Base-by-base conservation (phyloP, 75 land plant species). In the Cunninghamia lanceolata region DNA sequence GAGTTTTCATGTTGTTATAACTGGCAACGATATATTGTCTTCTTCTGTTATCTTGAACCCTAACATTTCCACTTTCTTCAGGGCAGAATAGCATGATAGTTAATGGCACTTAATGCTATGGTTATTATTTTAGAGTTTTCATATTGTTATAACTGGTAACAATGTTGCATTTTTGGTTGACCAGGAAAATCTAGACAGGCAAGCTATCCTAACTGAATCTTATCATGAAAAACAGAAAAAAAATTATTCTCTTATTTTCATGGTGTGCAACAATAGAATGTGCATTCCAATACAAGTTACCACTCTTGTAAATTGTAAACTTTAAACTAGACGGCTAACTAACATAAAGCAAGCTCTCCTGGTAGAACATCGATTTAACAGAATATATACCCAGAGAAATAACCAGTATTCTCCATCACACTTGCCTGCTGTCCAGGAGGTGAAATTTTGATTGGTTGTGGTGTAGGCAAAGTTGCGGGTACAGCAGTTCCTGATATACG, bases 391-490 rank as follows among this genome's bases (percentile, higher is more conserved):
- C 36, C 34, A 32, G 15, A 73, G 9, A 53, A 83, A 47, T 28
- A 47, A 39, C 28, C 35, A 83, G 32, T 11, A 52, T 5, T 28
- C n/a, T 28, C 59, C 68, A 63, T 63, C n/a, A 63, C 28, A 50
- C 63, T 35, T 83, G 84, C 84, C 84, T 54, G 84, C 42, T 83
- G 84, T 83, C 84, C 84, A 45, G 84, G 84, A 83, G 39, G 84
- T 1, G 84, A 52, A 14, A 83, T 83, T 83, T 83, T 83, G 25
- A 83, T 46, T 83, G 84, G 39, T 83, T 39, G 42, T 34, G 13
- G 84, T 53, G 84, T 13, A 83, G 84, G 53, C 66, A 83, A 50
- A 83, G 42, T 7, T 35, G 84, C 21, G 1, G 56, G 84, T 52
- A 83, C 66, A 83, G 66, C 16, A 54, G 66, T 7, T 45, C 82